phyloP scores from a whole-genome alignment of 164 flowering plant genomes.

The Protea cynaroides region DNA sequence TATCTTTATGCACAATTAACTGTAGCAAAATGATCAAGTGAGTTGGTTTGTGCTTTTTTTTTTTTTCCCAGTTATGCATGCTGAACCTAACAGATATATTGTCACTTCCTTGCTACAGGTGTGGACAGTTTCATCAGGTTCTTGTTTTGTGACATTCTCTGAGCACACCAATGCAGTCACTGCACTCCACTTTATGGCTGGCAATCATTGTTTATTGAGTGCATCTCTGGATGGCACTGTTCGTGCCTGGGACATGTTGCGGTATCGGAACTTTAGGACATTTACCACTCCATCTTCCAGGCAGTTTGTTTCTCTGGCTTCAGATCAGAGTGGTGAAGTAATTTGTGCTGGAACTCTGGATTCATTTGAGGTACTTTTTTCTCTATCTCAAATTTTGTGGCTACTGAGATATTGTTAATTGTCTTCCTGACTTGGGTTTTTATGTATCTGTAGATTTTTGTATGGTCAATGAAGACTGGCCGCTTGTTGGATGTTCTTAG shows the following conservation, averaged over 20 bases:
- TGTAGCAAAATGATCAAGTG: neutral
- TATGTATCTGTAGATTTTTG: slow-evolving; percentile 58
- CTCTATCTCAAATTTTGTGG: neutral
- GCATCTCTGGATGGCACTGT: slow-evolving; percentile 99
- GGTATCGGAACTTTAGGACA: slow-evolving; percentile 93
- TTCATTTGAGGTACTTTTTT: slow-evolving; percentile 75
- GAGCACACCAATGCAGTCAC: slow-evolving; percentile 97
- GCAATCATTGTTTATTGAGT: slow-evolving; percentile 76
- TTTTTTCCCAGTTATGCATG: neutral
- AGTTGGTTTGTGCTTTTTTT: neutral
- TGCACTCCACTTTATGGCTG: slow-evolving; percentile 86
- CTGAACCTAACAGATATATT: neutral
- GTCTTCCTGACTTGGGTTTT: slow-evolving; percentile 8
- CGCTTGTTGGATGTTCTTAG: slow-evolving; percentile 88
- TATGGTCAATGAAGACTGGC: slow-evolving; percentile 99
- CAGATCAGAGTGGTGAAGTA: slow-evolving; percentile 98
- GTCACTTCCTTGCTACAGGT: slow-evolving; percentile 48
- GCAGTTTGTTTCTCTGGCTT: slow-evolving; percentile 91
- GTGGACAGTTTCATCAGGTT: slow-evolving; percentile 93
- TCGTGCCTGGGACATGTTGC: slow-evolving; percentile 95
- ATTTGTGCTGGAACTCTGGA: slow-evolving; percentile 97
- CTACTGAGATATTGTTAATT: neutral
- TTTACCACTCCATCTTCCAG: slow-evolving; percentile 83
- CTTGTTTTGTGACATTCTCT: slow-evolving; percentile 85
- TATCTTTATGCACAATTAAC: neutral